phyloP scores from a whole-genome alignment of 495 filamentous ascomycete genomes.

The Lepidopterella palustris region DNA sequence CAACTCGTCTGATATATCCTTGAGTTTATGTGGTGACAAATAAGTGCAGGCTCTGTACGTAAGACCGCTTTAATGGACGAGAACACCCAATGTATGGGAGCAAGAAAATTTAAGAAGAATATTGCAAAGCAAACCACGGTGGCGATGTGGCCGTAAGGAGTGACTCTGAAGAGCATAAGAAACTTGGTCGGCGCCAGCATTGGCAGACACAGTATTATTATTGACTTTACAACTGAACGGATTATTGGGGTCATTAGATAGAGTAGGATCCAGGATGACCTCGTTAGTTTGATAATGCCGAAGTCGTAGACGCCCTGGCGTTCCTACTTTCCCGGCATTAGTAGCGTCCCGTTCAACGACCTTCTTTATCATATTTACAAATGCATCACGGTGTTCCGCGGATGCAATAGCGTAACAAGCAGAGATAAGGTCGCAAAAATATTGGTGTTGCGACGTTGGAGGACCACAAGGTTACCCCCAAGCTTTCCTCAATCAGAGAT shows the following conservation, averaged over 20 bases:
- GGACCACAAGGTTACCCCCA: no score
- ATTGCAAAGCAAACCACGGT: conserved; percentile 36
- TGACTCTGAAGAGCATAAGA: not conserved
- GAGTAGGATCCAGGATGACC: conserved; percentile 28
- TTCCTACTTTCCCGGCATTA: conserved; percentile 19
- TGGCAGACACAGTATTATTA: not conserved
- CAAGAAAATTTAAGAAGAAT: conserved; percentile 51
- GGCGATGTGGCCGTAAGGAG: not conserved
- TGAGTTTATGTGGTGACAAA: conserved; percentile 37
- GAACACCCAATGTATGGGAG: conserved; percentile 39
- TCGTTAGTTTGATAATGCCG: conserved; percentile 45
- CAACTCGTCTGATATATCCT: conserved; percentile 45
- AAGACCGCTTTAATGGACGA: not conserved
- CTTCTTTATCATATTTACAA: not conserved
- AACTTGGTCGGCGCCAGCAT: not conserved
- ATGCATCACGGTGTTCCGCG: not conserved
- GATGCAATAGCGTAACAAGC: not conserved
- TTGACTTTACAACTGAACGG: conserved; percentile 30
- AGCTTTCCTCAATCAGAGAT: no score
- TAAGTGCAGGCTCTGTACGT: not conserved
- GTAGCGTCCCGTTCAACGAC: not conserved
- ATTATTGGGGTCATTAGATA: conserved; percentile 18
- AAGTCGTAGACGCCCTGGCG: conserved; percentile 45
- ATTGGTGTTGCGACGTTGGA: not conserved
- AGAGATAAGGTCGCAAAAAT: not conserved